Base-by-base conservation (phyloP, 176 grass and related monocot genomes). In the Oryza longistaminata region DNA sequence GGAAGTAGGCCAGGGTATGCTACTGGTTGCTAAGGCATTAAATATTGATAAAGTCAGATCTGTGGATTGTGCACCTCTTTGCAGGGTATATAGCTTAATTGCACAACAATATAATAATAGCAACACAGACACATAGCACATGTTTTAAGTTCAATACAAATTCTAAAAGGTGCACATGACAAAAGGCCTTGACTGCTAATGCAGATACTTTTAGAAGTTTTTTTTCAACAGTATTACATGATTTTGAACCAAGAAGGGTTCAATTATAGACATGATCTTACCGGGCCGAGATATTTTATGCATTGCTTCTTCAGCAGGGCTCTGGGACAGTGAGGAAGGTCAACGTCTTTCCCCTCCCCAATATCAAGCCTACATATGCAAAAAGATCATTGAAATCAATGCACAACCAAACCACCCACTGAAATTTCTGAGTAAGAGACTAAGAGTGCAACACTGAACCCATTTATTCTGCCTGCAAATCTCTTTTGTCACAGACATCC, bases 241-340 rank as follows among this genome's bases (percentile, higher is more conserved):
- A 29, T 4, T 61, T 61, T 0, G 3, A 65, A 82, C 33, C 22
- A 84, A 73, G 44, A 84, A 73, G 44, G 45, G 72, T 9, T 49
- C 31, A 31, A n/a, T 55, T 71, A 44, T 52, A 33, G 17, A 81
- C 35, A 29, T 81, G 37, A 46, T 86, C 71, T 98, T 95, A 98
- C 96, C 86, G 93, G 93, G 46, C 96, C 91, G 45, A 98, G 93
- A 91, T 98, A 98, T 62, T 81, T 89, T 62, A 98, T 95, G 81
- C 91, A 96, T 81, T 96, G 91, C 87, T 91, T 91, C 86, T 53
- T 86, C 21, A 98, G 84, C 37, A 27, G 22, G 46, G 88, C 78
- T 70, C 96, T 95, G 9, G 93, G 86, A 77, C 96, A 98, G 5
- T 82, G 75, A 37, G 87, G 65, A 69, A 98, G 91, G 81, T 98